These are phyloP conservation scores for Kondoa subrosea DNA, from an alignment of 768 basidiomycete species.

Conservation along the genomic window DNA sequence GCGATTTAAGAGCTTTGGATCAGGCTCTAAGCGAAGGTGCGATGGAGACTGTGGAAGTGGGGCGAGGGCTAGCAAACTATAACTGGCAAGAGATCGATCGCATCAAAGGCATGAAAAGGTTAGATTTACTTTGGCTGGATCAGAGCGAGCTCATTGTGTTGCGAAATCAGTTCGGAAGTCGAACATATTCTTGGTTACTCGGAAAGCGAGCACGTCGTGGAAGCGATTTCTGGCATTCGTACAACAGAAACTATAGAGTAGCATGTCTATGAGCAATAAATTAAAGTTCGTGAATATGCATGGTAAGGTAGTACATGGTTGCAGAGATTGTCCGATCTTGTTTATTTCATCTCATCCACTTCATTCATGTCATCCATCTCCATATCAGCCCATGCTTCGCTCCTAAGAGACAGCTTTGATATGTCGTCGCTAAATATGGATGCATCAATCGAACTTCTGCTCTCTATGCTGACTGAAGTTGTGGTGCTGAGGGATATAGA, in stretches of 20 bases:
- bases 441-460: neutral
- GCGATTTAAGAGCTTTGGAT: neutral
- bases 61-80: constrained; percentile 85
- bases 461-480: neutral
- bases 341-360: neutral
- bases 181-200: constrained; percentile 71
- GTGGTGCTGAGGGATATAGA: neutral
- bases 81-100: constrained; percentile 78
- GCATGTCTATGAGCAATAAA: neutral
- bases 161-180: constrained; percentile 62
- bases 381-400: neutral
- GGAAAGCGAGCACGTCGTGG: constrained; percentile 92
- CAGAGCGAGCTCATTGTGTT: neutral
- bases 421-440: neutral
- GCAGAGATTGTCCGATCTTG: neutral
- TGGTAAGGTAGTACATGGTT: neutral
- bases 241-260: neutral
- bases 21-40: constrained; percentile 32
- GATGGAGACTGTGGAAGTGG: constrained; percentile 73
- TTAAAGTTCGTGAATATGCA: neutral
- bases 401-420: neutral
- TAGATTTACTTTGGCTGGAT: constrained; percentile 25
- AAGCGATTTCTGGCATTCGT: constrained; percentile 30
- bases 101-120: constrained; percentile 86
- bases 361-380: neutral